Percentiles rank a stretch among this genome's conserved stretches.
Conservation (phyloP, 306 rosid genomes). For the Cucumis sativus region Cucumber_9930_V3 NC_026655.2:663501-664000, state of each 20-base stretch:
- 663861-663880: not conserved
- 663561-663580: not conserved
- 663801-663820: constrained; percentile 75
- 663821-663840: constrained; percentile 86
- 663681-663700: constrained; percentile 66
- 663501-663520: constrained; percentile 88
- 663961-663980: not conserved
- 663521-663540: constrained; percentile 46
- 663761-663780: constrained; percentile 89
- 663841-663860: constrained; percentile 86
- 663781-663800: constrained; percentile 62
- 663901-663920: not conserved
- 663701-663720: constrained; percentile 89
- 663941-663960: not conserved
- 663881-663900: not conserved
- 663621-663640: constrained; percentile 84
- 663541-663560: constrained; percentile 3
- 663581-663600: not conserved
- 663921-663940: not conserved
- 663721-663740: constrained; percentile 82
- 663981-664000: not conserved
- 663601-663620: constrained; percentile 43
- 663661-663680: constrained; percentile 73
- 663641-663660: constrained; percentile 89
- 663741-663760: constrained; percentile 92